phyloP scores from a whole-genome alignment of 257 asterid genomes.

The Solanum paucissectum region DNA sequence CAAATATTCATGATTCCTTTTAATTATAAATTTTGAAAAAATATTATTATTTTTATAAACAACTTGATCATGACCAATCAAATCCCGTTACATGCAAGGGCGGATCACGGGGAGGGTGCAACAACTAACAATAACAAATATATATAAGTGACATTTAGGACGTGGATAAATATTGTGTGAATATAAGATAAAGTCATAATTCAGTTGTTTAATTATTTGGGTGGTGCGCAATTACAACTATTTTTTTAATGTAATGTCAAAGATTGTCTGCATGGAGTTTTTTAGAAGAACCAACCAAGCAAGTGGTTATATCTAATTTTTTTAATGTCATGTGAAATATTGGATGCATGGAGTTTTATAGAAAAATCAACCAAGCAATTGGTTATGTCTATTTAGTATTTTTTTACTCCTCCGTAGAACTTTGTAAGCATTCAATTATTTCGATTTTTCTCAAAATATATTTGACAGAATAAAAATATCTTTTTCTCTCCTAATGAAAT shows the following conservation, averaged over 20 bases:
- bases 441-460: too few species aligned
- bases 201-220: neutral
- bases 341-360: neutral
- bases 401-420: too few species aligned
- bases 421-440: too few species aligned
- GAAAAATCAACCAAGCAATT: neutral
- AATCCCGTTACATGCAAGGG: neutral
- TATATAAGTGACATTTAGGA: neutral
- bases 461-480: too few species aligned
- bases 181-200: neutral
- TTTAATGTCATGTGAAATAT: neutral
- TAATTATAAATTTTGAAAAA: neutral
- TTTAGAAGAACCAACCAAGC: neutral
- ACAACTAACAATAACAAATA: neutral
- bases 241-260: neutral
- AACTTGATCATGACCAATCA: neutral
- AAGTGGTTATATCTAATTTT: neutral
- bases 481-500: too few species aligned
- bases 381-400: too few species aligned
- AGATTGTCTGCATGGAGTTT: neutral
- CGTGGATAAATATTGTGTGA: neutral
- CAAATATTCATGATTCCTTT: neutral
- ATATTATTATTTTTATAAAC: neutral
- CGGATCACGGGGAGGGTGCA: neutral
- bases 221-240: neutral